phyloP scores from a whole-genome alignment of 2,329 filamentous ascomycete species.

The Teratosphaeria nubilosa region DNA sequence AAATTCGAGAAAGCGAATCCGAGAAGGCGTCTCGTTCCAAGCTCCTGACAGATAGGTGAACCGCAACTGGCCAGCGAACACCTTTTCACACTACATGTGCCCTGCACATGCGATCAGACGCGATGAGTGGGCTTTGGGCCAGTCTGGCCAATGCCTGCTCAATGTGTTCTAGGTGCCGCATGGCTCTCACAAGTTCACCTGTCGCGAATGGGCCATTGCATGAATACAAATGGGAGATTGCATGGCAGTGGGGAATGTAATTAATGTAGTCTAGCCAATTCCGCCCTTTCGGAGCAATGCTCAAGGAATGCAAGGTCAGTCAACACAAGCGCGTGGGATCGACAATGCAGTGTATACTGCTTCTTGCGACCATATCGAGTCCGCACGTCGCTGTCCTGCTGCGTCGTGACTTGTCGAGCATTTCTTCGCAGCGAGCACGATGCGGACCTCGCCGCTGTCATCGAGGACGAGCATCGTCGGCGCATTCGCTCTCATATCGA shows the following conservation, averaged over 20 bases:
- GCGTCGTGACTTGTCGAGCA: background rate
- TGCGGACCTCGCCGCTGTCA: constrained; percentile 16
- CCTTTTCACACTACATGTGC: no score
- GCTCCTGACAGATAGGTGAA: no score
- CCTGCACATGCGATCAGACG: no score
- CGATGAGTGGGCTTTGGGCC: no score
- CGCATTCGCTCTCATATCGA: constrained; percentile 11
- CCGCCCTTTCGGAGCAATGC: background rate
- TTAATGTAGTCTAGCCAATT: background rate
- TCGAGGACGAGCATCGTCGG: constrained; percentile 13
- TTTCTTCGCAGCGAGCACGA: constrained; percentile 1
- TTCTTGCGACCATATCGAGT: background rate
- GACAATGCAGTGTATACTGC: background rate
- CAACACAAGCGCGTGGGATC: background rate
- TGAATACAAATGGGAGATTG: background rate
- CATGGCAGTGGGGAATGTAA: background rate
- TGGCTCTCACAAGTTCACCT: no score
- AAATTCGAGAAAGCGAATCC: no score
- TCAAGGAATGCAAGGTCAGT: background rate
- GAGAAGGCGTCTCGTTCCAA: no score
- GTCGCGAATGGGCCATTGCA: no score
- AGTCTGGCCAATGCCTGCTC: no score
- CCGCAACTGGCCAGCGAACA: no score
- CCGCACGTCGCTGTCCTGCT: background rate
- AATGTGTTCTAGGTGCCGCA: no score